Conservation (phyloP, 2,329 filamentous ascomycete species). For the Diplocarpon rosae region DNA sequence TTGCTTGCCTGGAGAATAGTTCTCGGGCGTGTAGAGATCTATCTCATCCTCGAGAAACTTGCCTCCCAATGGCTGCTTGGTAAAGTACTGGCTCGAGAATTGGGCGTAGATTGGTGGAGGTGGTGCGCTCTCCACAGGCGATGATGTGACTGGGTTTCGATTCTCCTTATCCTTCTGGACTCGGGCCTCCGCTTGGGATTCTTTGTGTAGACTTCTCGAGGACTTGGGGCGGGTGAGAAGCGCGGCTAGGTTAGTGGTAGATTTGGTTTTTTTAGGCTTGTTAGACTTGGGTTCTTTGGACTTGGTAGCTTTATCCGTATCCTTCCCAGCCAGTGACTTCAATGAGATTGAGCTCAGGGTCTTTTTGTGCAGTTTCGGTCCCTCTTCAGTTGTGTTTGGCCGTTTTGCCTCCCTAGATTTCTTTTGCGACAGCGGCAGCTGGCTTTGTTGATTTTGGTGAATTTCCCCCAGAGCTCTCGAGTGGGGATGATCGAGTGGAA, state of each 20-base stretch:
- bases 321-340: slow-evolving; percentile 32
- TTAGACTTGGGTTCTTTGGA: slow-evolving; percentile 35
- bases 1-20: slow-evolving; percentile 25
- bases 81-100: slow-evolving; percentile 40
- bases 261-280: slow-evolving; percentile 71
- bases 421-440: slow-evolving; percentile 30
- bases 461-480: slow-evolving; percentile 43
- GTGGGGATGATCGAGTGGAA: slow-evolving; percentile 29
- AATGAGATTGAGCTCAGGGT: slow-evolving; percentile 35
- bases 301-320: slow-evolving; percentile 27
- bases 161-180: slow-evolving; percentile 71
- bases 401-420: slow-evolving; percentile 29
- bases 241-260: slow-evolving; percentile 67
- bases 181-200: slow-evolving; percentile 37
- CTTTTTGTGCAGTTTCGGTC: slow-evolving; percentile 33
- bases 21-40: slow-evolving; percentile 25
- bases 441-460: slow-evolving; percentile 40
- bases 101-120: slow-evolving; percentile 73
- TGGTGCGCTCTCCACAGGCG: slow-evolving; percentile 30
- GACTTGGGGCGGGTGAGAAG: slow-evolving; percentile 69
- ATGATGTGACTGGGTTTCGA: slow-evolving; percentile 46
- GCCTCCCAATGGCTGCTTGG: slow-evolving; percentile 29
- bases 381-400: slow-evolving; percentile 24
- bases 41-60: slow-evolving; percentile 28
- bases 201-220: slow-evolving; percentile 51